phyloP scores from a whole-genome alignment of 164 flowering plant genomes.

The Annona squamosa region DNA sequence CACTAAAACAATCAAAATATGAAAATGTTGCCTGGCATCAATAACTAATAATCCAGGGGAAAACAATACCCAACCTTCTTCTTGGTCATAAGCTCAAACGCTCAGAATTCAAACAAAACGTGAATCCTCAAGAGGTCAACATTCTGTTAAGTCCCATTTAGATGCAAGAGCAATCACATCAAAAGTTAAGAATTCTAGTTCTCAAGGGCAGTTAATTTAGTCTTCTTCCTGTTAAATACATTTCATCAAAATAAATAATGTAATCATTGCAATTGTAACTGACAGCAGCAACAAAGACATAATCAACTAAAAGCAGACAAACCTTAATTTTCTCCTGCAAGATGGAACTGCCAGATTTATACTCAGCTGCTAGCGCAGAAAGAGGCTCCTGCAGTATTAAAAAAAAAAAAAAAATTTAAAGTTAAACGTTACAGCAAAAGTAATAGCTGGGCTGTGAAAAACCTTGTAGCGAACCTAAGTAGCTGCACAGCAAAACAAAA shows the following conservation, averaged over 20 bases:
- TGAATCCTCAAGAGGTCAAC: neutral
- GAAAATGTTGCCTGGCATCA: neutral
- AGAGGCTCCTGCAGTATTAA: conserved; percentile 69
- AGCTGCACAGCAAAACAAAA: too few species aligned
- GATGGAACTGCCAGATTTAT: conserved; percentile 71
- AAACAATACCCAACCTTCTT: neutral
- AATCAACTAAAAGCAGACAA: neutral
- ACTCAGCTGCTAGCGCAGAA: conserved; percentile 67
- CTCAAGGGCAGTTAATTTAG: neutral
- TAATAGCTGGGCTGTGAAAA: neutral
- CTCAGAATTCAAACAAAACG: neutral
- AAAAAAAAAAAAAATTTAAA: neutral
- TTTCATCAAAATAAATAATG: neutral
- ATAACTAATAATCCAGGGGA: neutral
- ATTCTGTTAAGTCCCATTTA: neutral
- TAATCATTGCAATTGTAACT: neutral
- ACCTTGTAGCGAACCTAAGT: too few species aligned
- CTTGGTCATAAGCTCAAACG: neutral
- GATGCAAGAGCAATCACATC: neutral
- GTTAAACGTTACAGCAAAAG: neutral
- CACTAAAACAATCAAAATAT: neutral
- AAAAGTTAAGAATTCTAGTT: neutral
- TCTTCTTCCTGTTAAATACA: neutral
- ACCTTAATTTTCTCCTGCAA: conserved; percentile 89
- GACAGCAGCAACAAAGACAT: neutral